Percentiles rank a stretch among this genome's conserved stretches.
Conservation (phyloP, 1,139 yeast species). For the Ogataea hybrid region DNA sequence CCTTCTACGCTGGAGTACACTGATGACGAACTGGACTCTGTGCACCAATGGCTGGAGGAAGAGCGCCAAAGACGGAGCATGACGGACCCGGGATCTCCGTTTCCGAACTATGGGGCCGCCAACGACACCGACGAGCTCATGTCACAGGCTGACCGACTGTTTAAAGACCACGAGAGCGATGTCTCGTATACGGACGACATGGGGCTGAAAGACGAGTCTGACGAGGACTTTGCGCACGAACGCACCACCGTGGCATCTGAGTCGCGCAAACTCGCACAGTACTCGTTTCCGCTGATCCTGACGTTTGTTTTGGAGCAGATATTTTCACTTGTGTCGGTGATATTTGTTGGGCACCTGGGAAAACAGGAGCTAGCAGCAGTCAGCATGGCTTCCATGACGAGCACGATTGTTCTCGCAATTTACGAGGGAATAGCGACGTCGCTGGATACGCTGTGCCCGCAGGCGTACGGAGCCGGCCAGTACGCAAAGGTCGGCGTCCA, state of each 20-base stretch:
- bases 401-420: conserved; percentile 78
- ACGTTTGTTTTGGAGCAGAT: conserved; percentile 72
- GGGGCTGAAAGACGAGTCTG: conserved; percentile 20
- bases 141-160: conserved; percentile 28
- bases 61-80: conserved; percentile 56
- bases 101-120: conserved; percentile 20
- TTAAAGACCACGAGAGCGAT: conserved; percentile 22
- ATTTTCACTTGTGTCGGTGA: conserved; percentile 66
- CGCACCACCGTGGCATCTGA: conserved; percentile 48
- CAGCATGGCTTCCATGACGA: conserved; percentile 84
- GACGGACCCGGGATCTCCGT: background rate
- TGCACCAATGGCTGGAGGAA: conserved; percentile 60
- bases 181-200: conserved; percentile 26
- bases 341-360: conserved; percentile 74
- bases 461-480: conserved; percentile 74
- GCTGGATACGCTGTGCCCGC: conserved; percentile 84
- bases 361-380: conserved; percentile 75
- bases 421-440: conserved; percentile 90
- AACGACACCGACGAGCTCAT: conserved; percentile 39
- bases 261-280: conserved; percentile 45
- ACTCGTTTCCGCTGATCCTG: conserved; percentile 61
- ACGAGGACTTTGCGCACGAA: conserved; percentile 44
- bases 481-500: conserved; percentile 58
- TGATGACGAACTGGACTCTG: conserved; percentile 47
- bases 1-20: conserved; percentile 61